phyloP scores from a whole-genome alignment of 352 stramenopile species.

The Pythium pyrilobum region DNA sequence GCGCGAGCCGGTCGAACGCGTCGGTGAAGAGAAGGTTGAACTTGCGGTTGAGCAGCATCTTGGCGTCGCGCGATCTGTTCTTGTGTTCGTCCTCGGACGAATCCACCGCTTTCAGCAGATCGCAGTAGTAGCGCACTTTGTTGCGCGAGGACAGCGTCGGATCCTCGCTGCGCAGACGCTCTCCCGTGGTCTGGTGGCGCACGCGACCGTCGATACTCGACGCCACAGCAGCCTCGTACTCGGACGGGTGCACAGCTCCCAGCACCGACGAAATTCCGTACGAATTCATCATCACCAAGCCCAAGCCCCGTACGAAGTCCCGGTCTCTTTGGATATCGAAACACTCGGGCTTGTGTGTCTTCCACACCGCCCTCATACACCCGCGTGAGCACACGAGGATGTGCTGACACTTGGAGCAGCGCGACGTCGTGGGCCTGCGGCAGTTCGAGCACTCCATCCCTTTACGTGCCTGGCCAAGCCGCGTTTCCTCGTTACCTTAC shows the following conservation, averaged over 20 bases:
- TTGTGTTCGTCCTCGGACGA: slow-evolving; percentile 18
- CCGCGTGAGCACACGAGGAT: slow-evolving; percentile 20
- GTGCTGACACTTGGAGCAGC: slow-evolving; percentile 27
- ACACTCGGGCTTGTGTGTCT: slow-evolving; percentile 25
- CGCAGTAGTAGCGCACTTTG: neutral
- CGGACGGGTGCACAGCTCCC: no score
- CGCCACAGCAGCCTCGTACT: neutral
- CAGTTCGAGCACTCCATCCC: no score
- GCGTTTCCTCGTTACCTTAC: no score
- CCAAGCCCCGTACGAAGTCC: no score
- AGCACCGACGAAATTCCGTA: no score
- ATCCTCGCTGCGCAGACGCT: neutral
- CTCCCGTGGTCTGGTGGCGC: neutral
- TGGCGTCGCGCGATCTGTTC: slow-evolving; percentile 14
- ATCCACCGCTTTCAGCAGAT: slow-evolving; percentile 7
- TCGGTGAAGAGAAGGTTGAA: neutral
- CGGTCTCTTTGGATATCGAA: slow-evolving; percentile 14
- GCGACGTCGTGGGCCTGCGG: slow-evolving; percentile 12
- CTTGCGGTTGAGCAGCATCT: neutral
- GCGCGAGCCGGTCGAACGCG: neutral
- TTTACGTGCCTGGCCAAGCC: no score
- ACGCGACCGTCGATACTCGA: neutral
- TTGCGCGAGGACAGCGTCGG: neutral
- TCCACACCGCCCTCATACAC: slow-evolving; percentile 23
- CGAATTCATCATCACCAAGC: no score